A percentile compares a stretch with the other conserved stretches of the same genome.
Conservation (phyloP, 805 yeast species). For the Wickerhamiella azymoides region DNA sequence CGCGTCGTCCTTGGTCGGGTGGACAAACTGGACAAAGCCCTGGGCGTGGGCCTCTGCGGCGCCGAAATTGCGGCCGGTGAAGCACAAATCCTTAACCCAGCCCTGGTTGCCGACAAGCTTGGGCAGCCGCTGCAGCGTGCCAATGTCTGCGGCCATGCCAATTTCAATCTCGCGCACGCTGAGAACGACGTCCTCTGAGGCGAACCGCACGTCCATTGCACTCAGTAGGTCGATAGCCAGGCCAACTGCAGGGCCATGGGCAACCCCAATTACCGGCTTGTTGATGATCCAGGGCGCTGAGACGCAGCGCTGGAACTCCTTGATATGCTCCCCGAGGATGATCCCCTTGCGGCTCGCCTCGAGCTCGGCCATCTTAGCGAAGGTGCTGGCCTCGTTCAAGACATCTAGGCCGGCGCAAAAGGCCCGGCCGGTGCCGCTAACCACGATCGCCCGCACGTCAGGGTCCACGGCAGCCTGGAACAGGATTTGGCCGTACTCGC, state of each 20-base stretch:
- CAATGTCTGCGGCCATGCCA: constrained; percentile 70
- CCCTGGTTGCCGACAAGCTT: constrained; percentile 39
- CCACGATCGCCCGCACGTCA: constrained; percentile 39
- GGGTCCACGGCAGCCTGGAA: constrained; percentile 31
- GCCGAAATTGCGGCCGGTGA: constrained; percentile 45
- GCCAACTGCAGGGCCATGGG: constrained; percentile 54
- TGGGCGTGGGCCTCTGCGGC: constrained; percentile 40
- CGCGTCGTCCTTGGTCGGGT: constrained; percentile 36
- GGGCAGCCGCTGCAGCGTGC: constrained; percentile 57
- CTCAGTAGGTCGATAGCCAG: constrained; percentile 55
- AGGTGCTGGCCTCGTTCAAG: constrained; percentile 18
- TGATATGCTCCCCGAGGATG: constrained; percentile 29
- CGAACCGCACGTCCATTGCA: constrained; percentile 44
- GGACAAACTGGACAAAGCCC: constrained; percentile 39
- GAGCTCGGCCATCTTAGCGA: constrained; percentile 13
- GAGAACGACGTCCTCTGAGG: constrained; percentile 37
- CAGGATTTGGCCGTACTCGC: constrained; percentile 39
- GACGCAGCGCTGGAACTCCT: constrained; percentile 46
- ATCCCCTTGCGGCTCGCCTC: constrained; percentile 23
- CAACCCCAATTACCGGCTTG: constrained; percentile 47
- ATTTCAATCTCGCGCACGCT: constrained; percentile 57
- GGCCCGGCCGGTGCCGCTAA: constrained; percentile 42
- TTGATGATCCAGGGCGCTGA: constrained; percentile 20
- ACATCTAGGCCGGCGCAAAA: constrained; percentile 59
- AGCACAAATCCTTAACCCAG: constrained; percentile 43